phyloP scores from a whole-genome alignment of 768 basidiomycete species.

The Auricularia sp. region DNA sequence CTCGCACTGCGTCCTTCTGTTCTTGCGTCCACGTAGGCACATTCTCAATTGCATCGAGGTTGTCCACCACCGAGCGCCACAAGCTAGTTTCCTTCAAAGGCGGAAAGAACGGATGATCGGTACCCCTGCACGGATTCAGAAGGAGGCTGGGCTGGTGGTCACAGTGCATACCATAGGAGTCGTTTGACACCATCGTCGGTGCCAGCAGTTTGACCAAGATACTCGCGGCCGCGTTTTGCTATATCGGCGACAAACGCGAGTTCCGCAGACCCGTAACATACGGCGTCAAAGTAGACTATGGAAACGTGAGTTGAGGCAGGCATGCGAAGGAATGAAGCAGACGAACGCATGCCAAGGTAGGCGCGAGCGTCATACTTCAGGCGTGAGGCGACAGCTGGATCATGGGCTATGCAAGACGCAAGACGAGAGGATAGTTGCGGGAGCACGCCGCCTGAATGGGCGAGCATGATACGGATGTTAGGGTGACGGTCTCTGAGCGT shows the following conservation, averaged over 20 bases:
- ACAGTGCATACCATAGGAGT: background rate
- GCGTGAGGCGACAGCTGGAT: constrained; percentile 65
- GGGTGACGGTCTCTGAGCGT: constrained; percentile 75
- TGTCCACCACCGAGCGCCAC: constrained; percentile 82
- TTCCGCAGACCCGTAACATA: constrained; percentile 83
- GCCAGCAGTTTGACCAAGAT: constrained; percentile 14
- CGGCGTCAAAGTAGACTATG: constrained; percentile 72
- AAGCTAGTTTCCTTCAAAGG: constrained; percentile 52
- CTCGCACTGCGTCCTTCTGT: constrained; percentile 57
- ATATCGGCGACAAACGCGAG: constrained; percentile 66
- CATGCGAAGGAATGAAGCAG: background rate
- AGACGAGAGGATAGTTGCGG: constrained; percentile 77
- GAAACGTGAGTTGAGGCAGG: constrained; percentile 28
- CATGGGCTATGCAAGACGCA: constrained; percentile 76
- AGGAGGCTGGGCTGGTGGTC: constrained; percentile 41
- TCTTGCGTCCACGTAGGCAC: constrained; percentile 50
- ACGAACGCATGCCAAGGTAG: constrained; percentile 29
- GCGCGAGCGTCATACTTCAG: constrained; percentile 74
- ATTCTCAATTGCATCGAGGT: constrained; percentile 64
- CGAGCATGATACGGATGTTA: constrained; percentile 62
- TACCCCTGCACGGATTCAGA: constrained; percentile 39
- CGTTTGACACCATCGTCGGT: constrained; percentile 24
- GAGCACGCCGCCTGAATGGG: constrained; percentile 80
- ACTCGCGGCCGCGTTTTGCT: constrained; percentile 48
- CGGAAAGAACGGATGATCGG: constrained; percentile 88